phyloP scores from a whole-genome alignment of 495 filamentous ascomycete species.

The Parachaetomium inaequale region DNA sequence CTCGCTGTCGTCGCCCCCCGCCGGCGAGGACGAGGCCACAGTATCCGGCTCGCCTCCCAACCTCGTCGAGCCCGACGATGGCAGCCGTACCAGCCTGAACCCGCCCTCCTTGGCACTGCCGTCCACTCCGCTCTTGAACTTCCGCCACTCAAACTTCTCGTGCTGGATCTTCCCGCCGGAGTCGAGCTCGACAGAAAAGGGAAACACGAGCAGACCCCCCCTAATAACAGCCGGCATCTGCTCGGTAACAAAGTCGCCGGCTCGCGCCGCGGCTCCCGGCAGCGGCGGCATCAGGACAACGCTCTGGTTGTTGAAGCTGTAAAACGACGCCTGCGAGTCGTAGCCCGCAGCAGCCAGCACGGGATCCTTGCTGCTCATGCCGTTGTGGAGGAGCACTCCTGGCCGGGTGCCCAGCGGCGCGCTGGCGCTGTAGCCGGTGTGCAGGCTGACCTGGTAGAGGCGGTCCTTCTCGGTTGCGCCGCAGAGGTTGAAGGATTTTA shows the following conservation, averaged over 20 bases:
- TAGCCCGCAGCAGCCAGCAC: not conserved
- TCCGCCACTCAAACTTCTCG: not conserved
- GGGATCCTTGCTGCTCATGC: not conserved
- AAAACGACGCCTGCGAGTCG: not conserved
- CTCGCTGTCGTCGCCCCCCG: not conserved
- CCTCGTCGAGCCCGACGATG: too few relatives aligned
- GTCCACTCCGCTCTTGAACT: not conserved
- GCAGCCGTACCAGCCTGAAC: not conserved
- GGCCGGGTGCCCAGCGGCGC: not conserved
- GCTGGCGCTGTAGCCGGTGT: slow-evolving; percentile 1
- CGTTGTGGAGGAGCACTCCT: not conserved
- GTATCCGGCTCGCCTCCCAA: not conserved
- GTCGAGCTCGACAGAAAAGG: not conserved
- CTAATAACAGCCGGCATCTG: not conserved
- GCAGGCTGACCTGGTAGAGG: not conserved
- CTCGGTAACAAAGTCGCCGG: not conserved
- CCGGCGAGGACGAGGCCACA: not conserved
- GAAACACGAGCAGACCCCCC: not conserved
- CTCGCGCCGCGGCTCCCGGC: too few relatives aligned
- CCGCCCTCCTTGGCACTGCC: not conserved
- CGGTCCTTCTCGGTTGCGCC: not conserved
- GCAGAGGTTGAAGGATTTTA: not conserved
- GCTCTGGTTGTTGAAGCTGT: not conserved
- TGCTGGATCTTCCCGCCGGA: not conserved
- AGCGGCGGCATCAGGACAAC: not conserved